phyloP scores from a whole-genome alignment of 192 early-diverging fungal genomes.

The Lunasporangiospora selenospora region DNA sequence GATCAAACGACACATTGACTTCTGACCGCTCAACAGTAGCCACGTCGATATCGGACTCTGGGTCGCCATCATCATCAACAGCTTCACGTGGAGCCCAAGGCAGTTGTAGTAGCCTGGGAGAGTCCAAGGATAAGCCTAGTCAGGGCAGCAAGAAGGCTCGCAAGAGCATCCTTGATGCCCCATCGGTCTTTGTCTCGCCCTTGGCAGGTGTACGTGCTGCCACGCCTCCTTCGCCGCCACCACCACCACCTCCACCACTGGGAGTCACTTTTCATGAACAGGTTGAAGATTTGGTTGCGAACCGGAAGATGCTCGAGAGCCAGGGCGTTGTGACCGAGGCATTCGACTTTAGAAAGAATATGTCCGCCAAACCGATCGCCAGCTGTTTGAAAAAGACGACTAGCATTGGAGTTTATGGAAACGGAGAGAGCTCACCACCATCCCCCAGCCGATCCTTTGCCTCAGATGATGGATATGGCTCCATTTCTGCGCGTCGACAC shows the following conservation, averaged over 20 bases:
- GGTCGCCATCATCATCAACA: not conserved
- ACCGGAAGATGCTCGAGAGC: conserved; percentile 15
- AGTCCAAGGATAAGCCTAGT: not conserved
- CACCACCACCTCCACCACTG: conserved; percentile 2
- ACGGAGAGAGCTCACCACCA: too few species aligned
- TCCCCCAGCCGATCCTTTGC: too few species aligned
- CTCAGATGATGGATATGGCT: too few species aligned
- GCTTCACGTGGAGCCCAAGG: not conserved
- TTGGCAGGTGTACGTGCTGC: too few species aligned
- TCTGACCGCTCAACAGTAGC: conserved; percentile 13
- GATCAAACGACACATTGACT: conserved; percentile 23
- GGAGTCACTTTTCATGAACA: conserved; percentile 27
- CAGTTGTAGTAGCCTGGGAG: not conserved
- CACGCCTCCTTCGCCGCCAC: too few species aligned
- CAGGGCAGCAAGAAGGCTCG: not conserved
- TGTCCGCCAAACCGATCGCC: conserved; percentile 37
- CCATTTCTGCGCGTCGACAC: too few species aligned
- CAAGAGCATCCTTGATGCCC: not conserved
- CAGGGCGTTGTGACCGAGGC: conserved; percentile 5
- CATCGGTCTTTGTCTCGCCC: not conserved
- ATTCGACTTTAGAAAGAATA: too few species aligned
- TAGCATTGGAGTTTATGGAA: too few species aligned
- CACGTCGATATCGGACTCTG: conserved; percentile 13
- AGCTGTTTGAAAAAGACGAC: conserved; percentile 46
- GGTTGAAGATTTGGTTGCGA: conserved; percentile 26